A percentile compares a stretch with the other conserved stretches of the same genome.
Evolutionary conservation across 176 grass and related monocot species (phyloP).

Genomic region (Pontederia paniculata): DNA sequence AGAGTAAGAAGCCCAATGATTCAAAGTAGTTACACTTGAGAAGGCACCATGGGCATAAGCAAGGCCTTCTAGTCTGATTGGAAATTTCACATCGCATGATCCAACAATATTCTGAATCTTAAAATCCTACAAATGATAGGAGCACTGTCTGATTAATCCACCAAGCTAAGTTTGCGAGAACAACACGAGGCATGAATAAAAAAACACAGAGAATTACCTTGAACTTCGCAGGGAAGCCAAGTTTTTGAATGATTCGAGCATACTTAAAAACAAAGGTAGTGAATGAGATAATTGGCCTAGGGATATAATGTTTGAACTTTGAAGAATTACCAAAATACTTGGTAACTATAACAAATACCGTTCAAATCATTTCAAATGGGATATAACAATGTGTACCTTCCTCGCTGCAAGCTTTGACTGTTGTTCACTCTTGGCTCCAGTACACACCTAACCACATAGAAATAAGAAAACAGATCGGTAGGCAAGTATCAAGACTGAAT

Average conservation of each 20-base stretch:
- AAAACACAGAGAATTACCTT: slow-evolving; percentile 42
- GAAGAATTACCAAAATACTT: slow-evolving; percentile 12
- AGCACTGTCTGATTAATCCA: not conserved
- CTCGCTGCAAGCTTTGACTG: slow-evolving; percentile 32
- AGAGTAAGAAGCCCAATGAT: not conserved
- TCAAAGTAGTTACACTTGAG: slow-evolving; percentile 59
- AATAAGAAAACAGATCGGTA: slow-evolving; percentile 4
- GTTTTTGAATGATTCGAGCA: slow-evolving; percentile 93
- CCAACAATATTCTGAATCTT: slow-evolving; percentile 93
- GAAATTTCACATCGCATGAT: slow-evolving; percentile 89
- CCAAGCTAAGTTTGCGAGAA: not conserved
- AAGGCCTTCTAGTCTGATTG: slow-evolving; percentile 85
- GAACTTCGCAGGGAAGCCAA: slow-evolving; percentile 87
- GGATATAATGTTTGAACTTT: not conserved
- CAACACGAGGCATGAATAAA: not conserved
- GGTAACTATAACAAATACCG: not conserved
- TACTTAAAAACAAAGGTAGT: slow-evolving; percentile 40
- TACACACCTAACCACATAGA: slow-evolving; percentile 33
- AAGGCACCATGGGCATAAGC: slow-evolving; percentile 88
- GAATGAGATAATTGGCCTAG: not conserved
- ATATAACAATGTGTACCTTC: not conserved
- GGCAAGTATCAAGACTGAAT: not conserved
- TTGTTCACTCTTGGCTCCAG: slow-evolving; percentile 62
- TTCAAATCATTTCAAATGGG: not conserved
- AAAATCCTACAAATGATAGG: slow-evolving; percentile 43